phyloP scores from a whole-genome alignment of 495 filamentous ascomycete genomes.

The Podospora tetraspora region DNA sequence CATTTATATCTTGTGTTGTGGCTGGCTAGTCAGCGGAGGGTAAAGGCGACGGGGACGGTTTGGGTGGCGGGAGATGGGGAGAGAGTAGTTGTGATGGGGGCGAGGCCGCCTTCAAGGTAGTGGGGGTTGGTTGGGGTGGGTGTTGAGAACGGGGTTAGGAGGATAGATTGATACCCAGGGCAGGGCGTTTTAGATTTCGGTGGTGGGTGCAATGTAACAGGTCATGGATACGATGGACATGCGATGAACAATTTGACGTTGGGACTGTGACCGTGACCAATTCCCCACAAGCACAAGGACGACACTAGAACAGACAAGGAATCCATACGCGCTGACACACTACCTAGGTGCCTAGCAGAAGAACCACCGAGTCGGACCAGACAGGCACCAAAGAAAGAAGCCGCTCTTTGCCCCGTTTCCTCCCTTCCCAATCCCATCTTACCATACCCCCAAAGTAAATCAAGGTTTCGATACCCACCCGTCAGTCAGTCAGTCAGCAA shows the following conservation, averaged over 20 bases:
- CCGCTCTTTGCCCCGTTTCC: not conserved
- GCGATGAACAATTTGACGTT: not conserved
- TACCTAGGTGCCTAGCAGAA: not conserved
- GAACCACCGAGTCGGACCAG: not conserved
- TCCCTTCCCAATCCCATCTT: not conserved
- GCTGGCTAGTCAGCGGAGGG: constrained; percentile 53
- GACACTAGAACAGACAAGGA: not conserved
- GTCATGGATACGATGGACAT: not conserved
- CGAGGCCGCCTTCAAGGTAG: constrained; percentile 11
- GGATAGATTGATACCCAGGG: not conserved
- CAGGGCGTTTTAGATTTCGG: not conserved
- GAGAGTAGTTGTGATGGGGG: constrained; percentile 41
- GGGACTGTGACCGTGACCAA: not conserved
- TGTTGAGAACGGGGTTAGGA: too few species aligned
- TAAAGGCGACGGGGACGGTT: constrained; percentile 46
- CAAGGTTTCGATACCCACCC: not conserved
- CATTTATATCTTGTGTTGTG: constrained; percentile 64
- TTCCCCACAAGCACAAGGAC: not conserved
- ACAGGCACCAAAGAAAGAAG: not conserved
- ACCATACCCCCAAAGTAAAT: not conserved
- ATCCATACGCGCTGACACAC: not conserved
- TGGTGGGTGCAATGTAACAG: not conserved
- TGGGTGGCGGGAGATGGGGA: constrained; percentile 57
- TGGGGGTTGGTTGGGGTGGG: not conserved
- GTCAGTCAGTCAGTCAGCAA: not conserved